phyloP scores from a whole-genome alignment of 306 rosid species.

The Quercus gilva region DNA sequence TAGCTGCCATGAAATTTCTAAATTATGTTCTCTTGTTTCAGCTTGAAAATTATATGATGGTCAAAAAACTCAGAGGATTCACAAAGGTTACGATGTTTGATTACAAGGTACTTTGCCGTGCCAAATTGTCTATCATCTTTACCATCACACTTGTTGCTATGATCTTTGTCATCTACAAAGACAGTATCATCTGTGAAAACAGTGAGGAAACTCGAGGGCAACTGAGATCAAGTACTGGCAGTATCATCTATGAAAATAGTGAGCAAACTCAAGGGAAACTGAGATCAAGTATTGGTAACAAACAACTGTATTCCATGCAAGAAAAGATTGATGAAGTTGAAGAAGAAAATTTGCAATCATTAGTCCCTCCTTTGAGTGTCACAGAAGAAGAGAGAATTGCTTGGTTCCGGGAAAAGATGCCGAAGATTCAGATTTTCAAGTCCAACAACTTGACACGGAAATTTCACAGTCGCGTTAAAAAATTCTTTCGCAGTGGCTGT shows the following conservation, averaged over 20 bases:
- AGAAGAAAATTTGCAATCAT: constrained; percentile 15
- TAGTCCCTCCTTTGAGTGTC: constrained; percentile 38
- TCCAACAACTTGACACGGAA: constrained; percentile 32
- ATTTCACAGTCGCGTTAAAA: constrained; percentile 43
- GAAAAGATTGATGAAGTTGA: constrained; percentile 19
- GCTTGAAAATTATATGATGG: neutral
- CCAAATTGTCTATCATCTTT: constrained; percentile 33
- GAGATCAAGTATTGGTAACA: constrained; percentile 14
- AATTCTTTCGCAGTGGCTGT: constrained; percentile 39
- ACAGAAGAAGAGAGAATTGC: constrained; percentile 48
- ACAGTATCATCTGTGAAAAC: constrained; percentile 16
- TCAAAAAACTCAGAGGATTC: constrained; percentile 3
- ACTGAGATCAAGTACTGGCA: constrained; percentile 16
- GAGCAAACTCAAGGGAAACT: neutral
- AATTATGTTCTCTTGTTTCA: neutral
- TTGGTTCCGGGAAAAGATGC: constrained; percentile 49
- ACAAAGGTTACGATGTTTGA: constrained; percentile 32
- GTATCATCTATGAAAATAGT: too few relatives aligned
- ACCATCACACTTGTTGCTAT: constrained; percentile 33
- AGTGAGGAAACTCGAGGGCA: neutral
- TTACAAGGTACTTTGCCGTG: constrained; percentile 17
- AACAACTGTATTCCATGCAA: constrained; percentile 28
- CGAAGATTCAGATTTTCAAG: constrained; percentile 43
- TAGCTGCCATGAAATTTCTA: neutral
- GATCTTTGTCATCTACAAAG: constrained; percentile 34